Percentiles rank a stretch among this genome's conserved stretches.
phyloP scores from a whole-genome alignment of 805 yeast species.

The Pichia eremophila region DNA sequence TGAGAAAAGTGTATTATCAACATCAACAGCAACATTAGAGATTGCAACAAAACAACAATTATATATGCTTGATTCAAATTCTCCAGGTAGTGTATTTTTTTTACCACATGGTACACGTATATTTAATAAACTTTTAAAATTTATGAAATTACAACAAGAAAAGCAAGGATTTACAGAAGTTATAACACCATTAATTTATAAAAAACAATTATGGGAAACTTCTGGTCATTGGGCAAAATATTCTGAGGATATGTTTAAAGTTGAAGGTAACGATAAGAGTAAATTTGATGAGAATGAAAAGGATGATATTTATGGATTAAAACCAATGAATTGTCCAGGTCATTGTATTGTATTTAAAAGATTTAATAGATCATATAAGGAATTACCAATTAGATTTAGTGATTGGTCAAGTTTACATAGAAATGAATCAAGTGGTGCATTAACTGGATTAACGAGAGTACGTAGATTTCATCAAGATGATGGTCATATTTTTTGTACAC shows the following conservation, averaged over 20 bases:
- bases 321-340: constrained; percentile 44
- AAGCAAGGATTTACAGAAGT: constrained; percentile 86
- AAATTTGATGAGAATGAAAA: constrained; percentile 30
- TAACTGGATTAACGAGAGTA: constrained; percentile 86
- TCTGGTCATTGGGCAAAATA: constrained; percentile 97
- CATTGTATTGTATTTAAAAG: constrained; percentile 78
- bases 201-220: constrained; percentile 73
- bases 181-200: constrained; percentile 82
- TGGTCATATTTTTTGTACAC: constrained; percentile 89
- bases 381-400: constrained; percentile 74
- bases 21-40: constrained; percentile 27
- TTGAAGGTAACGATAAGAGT: constrained; percentile 45
- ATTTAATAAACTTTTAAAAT: constrained; percentile 66
- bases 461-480: constrained; percentile 97
- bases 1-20: constrained; percentile 11
- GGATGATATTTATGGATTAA: constrained; percentile 54
- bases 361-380: constrained; percentile 73
- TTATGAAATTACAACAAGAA: constrained; percentile 79
- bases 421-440: constrained; percentile 91
- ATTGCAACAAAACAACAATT: constrained; percentile 63
- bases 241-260: constrained; percentile 88
- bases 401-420: constrained; percentile 91
- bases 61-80: constrained; percentile 66
- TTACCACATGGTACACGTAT: constrained; percentile 87
- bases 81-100: constrained; percentile 91